Evolutionary conservation across 768 basidiomycete genomes (phyloP).

Genomic region (Boletellus ananas): DNA sequence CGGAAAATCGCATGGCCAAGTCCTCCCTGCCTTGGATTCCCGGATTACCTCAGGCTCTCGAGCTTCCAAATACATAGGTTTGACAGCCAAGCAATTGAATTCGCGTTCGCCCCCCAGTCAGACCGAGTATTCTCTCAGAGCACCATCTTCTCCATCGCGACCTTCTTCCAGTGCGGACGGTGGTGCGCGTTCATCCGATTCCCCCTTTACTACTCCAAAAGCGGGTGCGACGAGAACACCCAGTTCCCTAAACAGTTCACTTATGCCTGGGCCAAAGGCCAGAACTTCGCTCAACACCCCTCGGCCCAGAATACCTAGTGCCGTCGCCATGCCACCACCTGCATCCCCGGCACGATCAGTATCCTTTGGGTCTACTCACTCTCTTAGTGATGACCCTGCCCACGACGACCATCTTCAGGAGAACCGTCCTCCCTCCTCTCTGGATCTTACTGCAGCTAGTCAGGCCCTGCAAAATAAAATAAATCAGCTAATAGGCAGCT

Average conservation of each 20-base stretch:
- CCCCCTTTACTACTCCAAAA: conserved; percentile 70
- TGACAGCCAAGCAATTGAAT: conserved; percentile 80
- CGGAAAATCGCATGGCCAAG: conserved; percentile 32
- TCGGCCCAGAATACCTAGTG: conserved; percentile 63
- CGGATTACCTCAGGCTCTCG: conserved; percentile 78
- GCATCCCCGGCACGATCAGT: conserved; percentile 49
- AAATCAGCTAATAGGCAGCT: conserved; percentile 37
- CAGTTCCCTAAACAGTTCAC: conserved; percentile 10
- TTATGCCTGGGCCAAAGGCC: conserved; percentile 25
- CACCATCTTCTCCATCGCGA: conserved; percentile 36
- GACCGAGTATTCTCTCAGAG: conserved; percentile 22
- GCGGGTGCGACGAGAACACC: conserved; percentile 35
- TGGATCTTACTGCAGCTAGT: conserved; percentile 38
- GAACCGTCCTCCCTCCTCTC: conserved; percentile 21
- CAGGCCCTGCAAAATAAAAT: conserved; percentile 49
- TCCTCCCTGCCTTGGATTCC: conserved; percentile 25
- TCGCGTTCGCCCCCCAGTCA: conserved; percentile 32
- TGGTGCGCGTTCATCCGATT: conserved; percentile 36
- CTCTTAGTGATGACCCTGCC: conserved; percentile 32
- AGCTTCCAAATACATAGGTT: conserved; percentile 77
- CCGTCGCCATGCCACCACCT: conserved; percentile 80
- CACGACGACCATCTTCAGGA: conserved; percentile 10
- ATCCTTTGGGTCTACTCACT: conserved; percentile 36
- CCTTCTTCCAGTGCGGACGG: conserved; percentile 37
- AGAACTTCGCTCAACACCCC: conserved; percentile 46